Evolutionary conservation across 176 grass and related monocot species (phyloP).

Genomic region (Carex scoparia): DNA sequence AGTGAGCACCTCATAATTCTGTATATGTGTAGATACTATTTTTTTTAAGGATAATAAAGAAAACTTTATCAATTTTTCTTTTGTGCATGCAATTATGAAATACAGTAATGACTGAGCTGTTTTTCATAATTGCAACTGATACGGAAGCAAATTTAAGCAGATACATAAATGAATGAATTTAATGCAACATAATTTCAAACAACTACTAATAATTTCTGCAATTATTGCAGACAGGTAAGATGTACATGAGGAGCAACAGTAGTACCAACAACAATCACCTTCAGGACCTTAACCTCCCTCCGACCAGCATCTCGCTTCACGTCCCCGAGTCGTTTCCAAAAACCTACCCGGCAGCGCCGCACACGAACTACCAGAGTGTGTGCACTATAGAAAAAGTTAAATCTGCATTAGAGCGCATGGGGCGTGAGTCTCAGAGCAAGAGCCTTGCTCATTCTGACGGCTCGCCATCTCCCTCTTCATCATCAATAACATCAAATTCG

Average conservation of each 20-base stretch:
- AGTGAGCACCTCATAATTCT: neutral
- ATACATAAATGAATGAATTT: neutral
- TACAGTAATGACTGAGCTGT: conserved; percentile 11
- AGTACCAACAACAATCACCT: conserved; percentile 34
- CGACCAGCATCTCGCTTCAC: neutral
- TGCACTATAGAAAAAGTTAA: conserved; percentile 37
- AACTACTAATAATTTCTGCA: neutral
- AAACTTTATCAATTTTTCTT: neutral
- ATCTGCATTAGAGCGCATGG: conserved; percentile 15
- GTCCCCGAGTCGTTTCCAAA: neutral
- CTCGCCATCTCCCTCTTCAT: conserved; percentile 59
- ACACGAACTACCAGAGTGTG: conserved; percentile 66
- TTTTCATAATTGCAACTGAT: conserved; percentile 17
- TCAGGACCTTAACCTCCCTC: conserved; percentile 23
- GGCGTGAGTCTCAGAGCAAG: conserved; percentile 51
- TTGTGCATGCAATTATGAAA: neutral
- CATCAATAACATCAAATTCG: conserved; percentile 57
- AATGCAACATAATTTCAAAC: neutral
- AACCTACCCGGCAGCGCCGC: neutral
- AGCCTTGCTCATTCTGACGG: neutral
- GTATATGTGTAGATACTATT: neutral
- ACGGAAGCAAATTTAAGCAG: neutral
- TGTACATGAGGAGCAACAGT: conserved; percentile 37
- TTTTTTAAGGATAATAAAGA: neutral
- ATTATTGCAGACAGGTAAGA: conserved; percentile 46